These are phyloP conservation scores for Stephania yunnanensis DNA, from an alignment of 164 flowering plant species.

Conservation along the genomic window DNA sequence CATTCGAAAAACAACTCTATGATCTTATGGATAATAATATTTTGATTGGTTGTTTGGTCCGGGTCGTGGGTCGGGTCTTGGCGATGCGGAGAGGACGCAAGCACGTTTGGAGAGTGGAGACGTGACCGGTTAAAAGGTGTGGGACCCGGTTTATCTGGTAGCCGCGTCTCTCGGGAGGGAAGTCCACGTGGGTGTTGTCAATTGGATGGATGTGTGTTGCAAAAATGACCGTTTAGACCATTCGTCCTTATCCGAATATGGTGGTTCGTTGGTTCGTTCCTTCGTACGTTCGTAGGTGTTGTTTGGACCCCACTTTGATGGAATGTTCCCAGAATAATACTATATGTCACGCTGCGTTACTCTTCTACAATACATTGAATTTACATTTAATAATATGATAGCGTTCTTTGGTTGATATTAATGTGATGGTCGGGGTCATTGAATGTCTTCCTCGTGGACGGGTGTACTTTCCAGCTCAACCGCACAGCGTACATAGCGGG, in stretches of 20 bases:
- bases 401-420: no score
- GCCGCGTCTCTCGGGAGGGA: slow-evolving; percentile 23
- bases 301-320: neutral
- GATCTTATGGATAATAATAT: no score
- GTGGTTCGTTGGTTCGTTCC: neutral
- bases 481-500: no score
- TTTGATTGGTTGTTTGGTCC: no score
- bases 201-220: neutral
- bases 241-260: slow-evolving; percentile 26
- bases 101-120: neutral
- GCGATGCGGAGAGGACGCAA: neutral
- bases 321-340: neutral
- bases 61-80: no score
- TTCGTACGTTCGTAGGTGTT: no score
- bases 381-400: neutral
- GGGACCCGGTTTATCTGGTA: slow-evolving; percentile 27
- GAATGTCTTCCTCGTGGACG: no score
- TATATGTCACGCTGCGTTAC: neutral
- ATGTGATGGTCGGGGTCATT: no score
- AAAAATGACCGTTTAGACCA: slow-evolving; percentile 1
- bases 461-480: no score
- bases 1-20: no score
- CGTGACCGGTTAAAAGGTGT: neutral
- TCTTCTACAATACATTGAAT: neutral
- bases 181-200: neutral